Evolutionary conservation across 768 basidiomycete species (phyloP).

Genomic region (Cubamyces sp.): DNA sequence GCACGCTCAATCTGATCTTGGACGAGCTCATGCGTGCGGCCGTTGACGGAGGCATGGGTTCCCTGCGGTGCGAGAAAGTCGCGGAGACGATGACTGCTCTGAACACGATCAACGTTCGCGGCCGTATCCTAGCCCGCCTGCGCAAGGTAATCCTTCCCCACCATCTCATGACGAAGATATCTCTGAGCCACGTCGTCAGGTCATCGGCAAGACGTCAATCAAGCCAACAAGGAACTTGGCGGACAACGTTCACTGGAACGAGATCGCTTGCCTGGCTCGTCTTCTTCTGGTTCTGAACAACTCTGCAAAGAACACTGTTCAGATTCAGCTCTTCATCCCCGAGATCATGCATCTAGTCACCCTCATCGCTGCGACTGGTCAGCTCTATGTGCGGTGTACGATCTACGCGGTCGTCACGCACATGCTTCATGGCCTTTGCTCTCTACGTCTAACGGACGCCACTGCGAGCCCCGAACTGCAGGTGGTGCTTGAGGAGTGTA

Average conservation of each 20-base stretch:
- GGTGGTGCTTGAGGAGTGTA: slow-evolving; percentile 62
- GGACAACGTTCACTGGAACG: slow-evolving; percentile 78
- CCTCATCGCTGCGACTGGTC: slow-evolving; percentile 76
- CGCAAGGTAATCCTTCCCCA: slow-evolving; percentile 59
- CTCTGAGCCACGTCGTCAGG: slow-evolving; percentile 42
- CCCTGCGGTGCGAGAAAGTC: slow-evolving; percentile 73
- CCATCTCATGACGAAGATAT: background rate
- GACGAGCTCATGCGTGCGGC: slow-evolving; percentile 84
- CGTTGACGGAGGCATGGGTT: slow-evolving; percentile 81
- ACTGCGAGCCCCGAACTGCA: slow-evolving; percentile 59
- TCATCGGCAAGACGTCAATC: slow-evolving; percentile 71
- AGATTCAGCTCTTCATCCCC: slow-evolving; percentile 79
- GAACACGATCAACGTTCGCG: slow-evolving; percentile 77
- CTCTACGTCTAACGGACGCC: slow-evolving; percentile 60
- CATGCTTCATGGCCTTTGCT: slow-evolving; percentile 75
- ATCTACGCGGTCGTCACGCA: slow-evolving; percentile 84
- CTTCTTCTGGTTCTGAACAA: slow-evolving; percentile 75
- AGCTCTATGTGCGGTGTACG: slow-evolving; percentile 73
- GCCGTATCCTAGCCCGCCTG: slow-evolving; percentile 75
- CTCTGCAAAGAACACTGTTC: slow-evolving; percentile 61
- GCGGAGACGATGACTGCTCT: slow-evolving; percentile 74
- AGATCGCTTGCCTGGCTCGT: slow-evolving; percentile 79
- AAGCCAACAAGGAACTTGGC: slow-evolving; percentile 63
- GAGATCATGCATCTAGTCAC: slow-evolving; percentile 83
- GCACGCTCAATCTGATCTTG: slow-evolving; percentile 70